Base-by-base conservation (phyloP, 1,139 yeast species). In the Scheffersomyces parashehatae region DNA sequence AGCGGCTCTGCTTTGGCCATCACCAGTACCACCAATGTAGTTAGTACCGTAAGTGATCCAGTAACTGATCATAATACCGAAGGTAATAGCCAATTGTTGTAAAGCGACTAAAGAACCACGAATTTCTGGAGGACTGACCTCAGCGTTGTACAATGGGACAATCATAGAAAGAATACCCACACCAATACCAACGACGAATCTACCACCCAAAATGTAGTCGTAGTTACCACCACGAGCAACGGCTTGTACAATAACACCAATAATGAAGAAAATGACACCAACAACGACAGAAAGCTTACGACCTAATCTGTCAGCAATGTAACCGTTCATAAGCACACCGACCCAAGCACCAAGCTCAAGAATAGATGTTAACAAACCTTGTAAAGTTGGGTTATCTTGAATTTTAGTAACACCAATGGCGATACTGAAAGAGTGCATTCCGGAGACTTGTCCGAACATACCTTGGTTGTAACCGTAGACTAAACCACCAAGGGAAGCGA, bases 31-130 rank as follows among this genome's bases (percentile, higher is more conserved):
- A 15, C 73, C 52, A 43, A 82, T 73, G 49, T 68, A 66, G 11
- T 78, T 68, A 57, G 85, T 81, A 15, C 85, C 85, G 56, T 72
- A 84, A 39, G 81, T 80, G 47, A 83, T 68, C 70, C 78, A 83
- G 65, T 81, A 84, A 65, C 79, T 76, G 37, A 71, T 56, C 53
- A 78, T 62, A 38, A 85, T 83, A 56, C 91, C 90, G 60, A 83
- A 68, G 14, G 91, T 83, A 45, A 83, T 80, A 26, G 82, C 74
- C 70, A 86, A 80, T 59, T 86, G 91, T 64, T 82, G 79, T 45
- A 79, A 58, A 48, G 87, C 84, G 45, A 86, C 87, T 46, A 83
- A 76, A 41, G 78, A 62, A 44, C 91, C 91, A 65, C 88, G 82
- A 52, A 80, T 78, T 43, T 73, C 68, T 53, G 79, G 74, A 41